Evolutionary conservation across 1,284 basidiomycete genomes (phyloP).

Genomic region (Cutaneotrichosporon sp.): DNA sequence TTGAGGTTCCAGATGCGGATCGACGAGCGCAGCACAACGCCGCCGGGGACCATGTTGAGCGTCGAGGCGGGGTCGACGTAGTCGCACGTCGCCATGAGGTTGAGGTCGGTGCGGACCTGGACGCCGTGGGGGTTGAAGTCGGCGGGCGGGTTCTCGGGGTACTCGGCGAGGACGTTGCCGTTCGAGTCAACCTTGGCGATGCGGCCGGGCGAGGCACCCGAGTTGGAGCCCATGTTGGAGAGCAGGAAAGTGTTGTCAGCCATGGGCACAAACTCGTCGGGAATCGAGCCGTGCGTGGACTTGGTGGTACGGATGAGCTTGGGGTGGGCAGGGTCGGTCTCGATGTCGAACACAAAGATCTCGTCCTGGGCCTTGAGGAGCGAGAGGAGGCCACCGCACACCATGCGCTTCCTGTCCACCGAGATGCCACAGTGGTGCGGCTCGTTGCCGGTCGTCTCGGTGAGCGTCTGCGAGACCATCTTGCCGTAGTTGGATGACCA

Average conservation of each 20-base stretch:
- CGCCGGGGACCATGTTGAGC: slow-evolving; percentile 13
- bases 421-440: slow-evolving; percentile 25
- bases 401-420: slow-evolving; percentile 5
- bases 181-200: slow-evolving; percentile 15
- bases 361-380: slow-evolving; percentile 15
- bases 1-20: slow-evolving; percentile 21
- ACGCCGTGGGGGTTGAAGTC: slow-evolving; percentile 25
- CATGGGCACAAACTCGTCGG: slow-evolving; percentile 22
- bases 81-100: slow-evolving; percentile 22
- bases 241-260: slow-evolving; percentile 19
- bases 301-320: neutral
- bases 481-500: slow-evolving; percentile 18
- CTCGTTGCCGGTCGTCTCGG: slow-evolving; percentile 16
- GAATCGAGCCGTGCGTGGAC: slow-evolving; percentile 11
- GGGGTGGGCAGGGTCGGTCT: slow-evolving; percentile 15
- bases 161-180: slow-evolving; percentile 18
- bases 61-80: slow-evolving; percentile 14
- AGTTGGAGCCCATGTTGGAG: slow-evolving; percentile 20
- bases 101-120: slow-evolving; percentile 22
- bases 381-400: slow-evolving; percentile 25
- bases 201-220: slow-evolving; percentile 15
- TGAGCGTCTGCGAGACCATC: slow-evolving; percentile 12
- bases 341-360: slow-evolving; percentile 22
- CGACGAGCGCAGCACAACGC: slow-evolving; percentile 10
- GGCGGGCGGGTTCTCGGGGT: slow-evolving; percentile 10